Evolutionary conservation across 352 stramenopile genomes (phyloP), one percentile per base, ranked within the genome.

Genomic region (Pythium phragmitis): DNA sequence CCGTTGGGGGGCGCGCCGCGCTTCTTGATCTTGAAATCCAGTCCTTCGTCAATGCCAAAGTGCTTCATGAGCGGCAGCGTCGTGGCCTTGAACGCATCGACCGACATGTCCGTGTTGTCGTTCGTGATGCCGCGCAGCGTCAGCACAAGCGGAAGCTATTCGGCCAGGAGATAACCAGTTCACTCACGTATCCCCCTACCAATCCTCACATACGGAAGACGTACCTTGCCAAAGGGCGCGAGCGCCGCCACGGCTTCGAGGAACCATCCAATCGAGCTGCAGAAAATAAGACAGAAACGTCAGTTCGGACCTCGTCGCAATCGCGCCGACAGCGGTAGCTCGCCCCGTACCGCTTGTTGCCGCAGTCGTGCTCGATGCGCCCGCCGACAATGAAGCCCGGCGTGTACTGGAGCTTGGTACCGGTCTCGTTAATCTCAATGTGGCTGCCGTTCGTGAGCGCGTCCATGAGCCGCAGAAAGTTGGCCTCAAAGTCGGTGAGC

Each of bases 381-480:
- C 98, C 98, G 21, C 97, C 97, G 26, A 98, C 80, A 47, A 99
- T 85, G 57, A 99, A 95, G 13, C 98, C 98, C 0, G 97, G 97
- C 63, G 89, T 88, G 74, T 99, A 99, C 69, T 93, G 87, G 48
- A 99, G 85, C 72, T 98, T 96, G 28, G 97, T 99, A 61, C 98
- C 98, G 1, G 97, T 99, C 65, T 98, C 95, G 72, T 99, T 99
- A 82, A 99, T 99, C 80, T 99, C 97, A 55, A 99, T 93, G 61
- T 97, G 88, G 52, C 86, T 98, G 45, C 98, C 98, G 74, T 98
- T 99, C 11, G 97, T 99, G 60, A 99, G 80, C 58, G 85, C 87
- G 79, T 99, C 97, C 43, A 99, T 70, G 11, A 99, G 76, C 33
- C 96, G 92, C 52, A 99, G 57, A 65, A 99, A 98, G 71, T 87